Evolutionary conservation across 768 basidiomycete species (phyloP).

Genomic region (Lanmaoa rubissima): DNA sequence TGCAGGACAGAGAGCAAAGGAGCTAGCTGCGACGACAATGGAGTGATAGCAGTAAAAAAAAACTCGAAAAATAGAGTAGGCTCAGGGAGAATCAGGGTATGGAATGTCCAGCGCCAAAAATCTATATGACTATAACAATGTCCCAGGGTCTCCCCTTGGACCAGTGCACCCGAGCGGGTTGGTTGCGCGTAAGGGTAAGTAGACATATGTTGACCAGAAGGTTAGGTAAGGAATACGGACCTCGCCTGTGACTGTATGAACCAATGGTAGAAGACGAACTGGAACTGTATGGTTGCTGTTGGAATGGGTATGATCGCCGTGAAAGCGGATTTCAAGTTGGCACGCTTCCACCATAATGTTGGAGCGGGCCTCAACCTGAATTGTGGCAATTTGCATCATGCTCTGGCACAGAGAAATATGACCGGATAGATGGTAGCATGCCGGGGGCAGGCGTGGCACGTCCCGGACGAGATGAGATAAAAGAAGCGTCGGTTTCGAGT

Average conservation of each 20-base stretch:
- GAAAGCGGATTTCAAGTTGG: slow-evolving; percentile 22
- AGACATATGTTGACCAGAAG: slow-evolving; percentile 25
- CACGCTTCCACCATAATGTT: slow-evolving; percentile 29
- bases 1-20: slow-evolving; percentile 13
- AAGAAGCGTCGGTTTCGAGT: slow-evolving; percentile 17
- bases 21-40: slow-evolving; percentile 8
- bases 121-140: slow-evolving; percentile 6
- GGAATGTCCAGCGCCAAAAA: slow-evolving; percentile 14
- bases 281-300: slow-evolving; percentile 27
- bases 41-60: slow-evolving; percentile 7
- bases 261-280: slow-evolving; percentile 13
- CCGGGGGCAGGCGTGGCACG: slow-evolving; percentile 27
- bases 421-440: slow-evolving; percentile 16
- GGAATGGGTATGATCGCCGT: slow-evolving; percentile 27
- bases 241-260: slow-evolving; percentile 25
- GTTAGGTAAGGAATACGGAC: slow-evolving; percentile 8
- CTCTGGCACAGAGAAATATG: slow-evolving; percentile 12
- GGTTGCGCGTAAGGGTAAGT: slow-evolving; percentile 28
- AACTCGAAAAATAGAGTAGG: background rate
- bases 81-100: slow-evolving; percentile 2
- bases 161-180: slow-evolving; percentile 16
- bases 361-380: background rate
- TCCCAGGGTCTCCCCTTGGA: slow-evolving; percentile 19
- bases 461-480: slow-evolving; percentile 23
- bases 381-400: slow-evolving; percentile 23